Evolutionary conservation across 1,284 basidiomycete species (phyloP).

Genomic region (Boletus sp.): DNA sequence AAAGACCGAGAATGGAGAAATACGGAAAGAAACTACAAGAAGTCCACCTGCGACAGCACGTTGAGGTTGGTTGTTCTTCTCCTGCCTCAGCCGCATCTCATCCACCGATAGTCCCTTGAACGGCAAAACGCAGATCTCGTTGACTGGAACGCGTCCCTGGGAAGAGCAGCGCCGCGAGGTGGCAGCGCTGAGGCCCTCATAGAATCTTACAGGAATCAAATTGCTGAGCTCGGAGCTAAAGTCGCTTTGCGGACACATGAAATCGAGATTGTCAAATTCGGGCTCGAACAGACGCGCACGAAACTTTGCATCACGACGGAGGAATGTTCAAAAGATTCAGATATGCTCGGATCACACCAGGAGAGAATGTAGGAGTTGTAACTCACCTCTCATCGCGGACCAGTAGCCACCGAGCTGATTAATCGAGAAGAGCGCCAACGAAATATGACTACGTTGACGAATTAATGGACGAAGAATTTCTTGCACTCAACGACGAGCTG

Average conservation of each 20-base stretch:
- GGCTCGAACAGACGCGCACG: slow-evolving; percentile 74
- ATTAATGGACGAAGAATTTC: slow-evolving; percentile 45
- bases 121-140: slow-evolving; percentile 92
- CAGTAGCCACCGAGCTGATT: slow-evolving; percentile 25
- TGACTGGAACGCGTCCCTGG: slow-evolving; percentile 86
- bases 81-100: slow-evolving; percentile 6
- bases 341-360: slow-evolving; percentile 88
- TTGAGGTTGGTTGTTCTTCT: slow-evolving; percentile 62
- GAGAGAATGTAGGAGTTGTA: slow-evolving; percentile 93
- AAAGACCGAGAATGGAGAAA: slow-evolving; percentile 98
- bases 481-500: slow-evolving; percentile 82
- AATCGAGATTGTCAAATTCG: slow-evolving; percentile 71
- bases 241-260: slow-evolving; percentile 67
- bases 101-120: slow-evolving; percentile 69
- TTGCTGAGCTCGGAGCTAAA: slow-evolving; percentile 81
- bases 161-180: slow-evolving; percentile 92
- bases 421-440: slow-evolving; percentile 28
- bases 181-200: slow-evolving; percentile 86
- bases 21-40: slow-evolving; percentile 99
- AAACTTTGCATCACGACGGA: slow-evolving; percentile 71
- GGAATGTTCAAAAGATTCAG: slow-evolving; percentile 79
- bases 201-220: slow-evolving; percentile 92
- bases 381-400: slow-evolving; percentile 56
- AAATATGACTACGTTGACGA: slow-evolving; percentile 43
- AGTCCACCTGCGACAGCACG: slow-evolving; percentile 82